Evolutionary conservation across 2,329 filamentous ascomycete species (phyloP).

Genomic region (Neodidymelliopsis sp.): DNA sequence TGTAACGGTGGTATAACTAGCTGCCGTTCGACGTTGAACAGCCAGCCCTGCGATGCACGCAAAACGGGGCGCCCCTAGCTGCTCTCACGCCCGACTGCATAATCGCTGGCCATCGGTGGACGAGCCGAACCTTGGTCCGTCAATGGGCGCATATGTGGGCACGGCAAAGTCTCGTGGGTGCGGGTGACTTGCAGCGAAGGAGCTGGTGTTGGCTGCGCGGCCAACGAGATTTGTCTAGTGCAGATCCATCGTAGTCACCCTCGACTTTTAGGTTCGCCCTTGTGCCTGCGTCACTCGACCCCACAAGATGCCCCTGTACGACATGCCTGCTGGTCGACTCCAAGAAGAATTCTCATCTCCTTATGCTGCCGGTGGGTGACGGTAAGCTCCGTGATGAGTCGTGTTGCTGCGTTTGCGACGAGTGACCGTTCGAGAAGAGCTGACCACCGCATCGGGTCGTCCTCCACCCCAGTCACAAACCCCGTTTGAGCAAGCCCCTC

Average conservation of each 20-base stretch:
- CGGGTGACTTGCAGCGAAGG: constrained; percentile 10
- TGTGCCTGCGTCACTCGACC: constrained; percentile 20
- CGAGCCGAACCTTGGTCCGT: constrained; percentile 14
- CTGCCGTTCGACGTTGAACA: constrained; percentile 11
- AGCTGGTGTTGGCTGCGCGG: constrained; percentile 12
- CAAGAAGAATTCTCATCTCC: constrained; percentile 18
- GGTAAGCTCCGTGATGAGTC: constrained; percentile 8
- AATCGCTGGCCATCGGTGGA: constrained; percentile 1
- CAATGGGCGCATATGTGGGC: constrained; percentile 11
- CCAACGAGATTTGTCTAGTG: constrained; percentile 9
- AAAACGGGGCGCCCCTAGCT: constrained; percentile 13
- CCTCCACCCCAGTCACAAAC: constrained; percentile 5
- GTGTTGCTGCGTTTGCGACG: constrained; percentile 5
- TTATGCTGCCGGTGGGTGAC: constrained; percentile 8
- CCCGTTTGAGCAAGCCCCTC: constrained; percentile 14
- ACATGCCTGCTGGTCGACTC: constrained; percentile 16
- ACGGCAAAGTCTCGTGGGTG: constrained; percentile 15
- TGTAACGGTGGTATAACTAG: constrained; percentile 20
- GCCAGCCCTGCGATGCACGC: constrained; percentile 13
- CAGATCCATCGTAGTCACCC: constrained; percentile 2
- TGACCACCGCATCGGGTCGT: constrained; percentile 12
- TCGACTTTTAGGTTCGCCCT: constrained; percentile 8
- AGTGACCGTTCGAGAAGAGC: constrained; percentile 8
- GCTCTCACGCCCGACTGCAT: constrained; percentile 4
- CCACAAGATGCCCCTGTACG: constrained; percentile 12